Base-by-base conservation (phyloP, 73 alveolate species). In the Paramecium sonneborni region DNA sequence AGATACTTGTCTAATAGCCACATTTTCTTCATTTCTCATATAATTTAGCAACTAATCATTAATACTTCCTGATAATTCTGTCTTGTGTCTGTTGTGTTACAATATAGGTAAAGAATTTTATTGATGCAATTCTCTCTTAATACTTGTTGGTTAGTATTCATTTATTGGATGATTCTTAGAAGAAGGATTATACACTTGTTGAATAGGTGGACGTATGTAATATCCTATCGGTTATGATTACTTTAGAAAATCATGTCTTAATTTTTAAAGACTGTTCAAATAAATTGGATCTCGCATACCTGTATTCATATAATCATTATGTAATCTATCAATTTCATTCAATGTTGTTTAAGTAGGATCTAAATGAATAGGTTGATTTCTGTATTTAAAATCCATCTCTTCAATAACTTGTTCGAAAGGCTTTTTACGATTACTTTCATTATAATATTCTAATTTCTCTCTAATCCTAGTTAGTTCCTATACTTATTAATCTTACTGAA, bases 11-110 rank as follows among this genome's bases (percentile, higher is more conserved):
- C 87, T 74, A 23, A 44, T 43, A 1, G 44, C 72, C 5, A 23
- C 41, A 43, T 43, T 79, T 12, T 79, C 90, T 20, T 79, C 90
- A 28, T 79, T 79, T 26, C 74, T 43, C 90, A 79, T 79, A 46
- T 43, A 79, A 34, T 20, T 43, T 23, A 79, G 21, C 41, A 79
- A 41, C 18, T 79, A 18, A 20, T 79, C 41, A 24, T 38, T 79
- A 41, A 37, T 37, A 28, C 72, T 79, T 37, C 55, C 90, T 24
- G 72, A 79, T 9, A 20, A 57, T 9, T 79, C 90, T 26, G 90
- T 79, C 41, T 44, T 79, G 2, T 30, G 30, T 21, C 74, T 28
- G 20, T 30, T 79, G 34, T 74, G 39, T 30, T 32, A 11, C 14
- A 41, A 79, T 14, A 39, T 14, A 5, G 69, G 87, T 37, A 39